Conservation (phyloP, 495 filamentous ascomycete species). For the Jackrogersella multiformis region DNA sequence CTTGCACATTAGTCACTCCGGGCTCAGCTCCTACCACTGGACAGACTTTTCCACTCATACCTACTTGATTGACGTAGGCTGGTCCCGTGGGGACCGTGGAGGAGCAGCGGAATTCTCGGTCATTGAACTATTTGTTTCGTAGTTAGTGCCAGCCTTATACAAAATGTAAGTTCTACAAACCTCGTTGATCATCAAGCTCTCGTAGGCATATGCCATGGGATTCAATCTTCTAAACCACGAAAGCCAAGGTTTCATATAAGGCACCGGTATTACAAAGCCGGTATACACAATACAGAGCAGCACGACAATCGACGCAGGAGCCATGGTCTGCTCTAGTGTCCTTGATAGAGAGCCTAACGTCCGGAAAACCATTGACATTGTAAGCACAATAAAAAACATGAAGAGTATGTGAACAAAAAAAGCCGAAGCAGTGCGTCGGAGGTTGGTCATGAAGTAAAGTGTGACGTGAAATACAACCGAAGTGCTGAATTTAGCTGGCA, state of each 20-base stretch:
- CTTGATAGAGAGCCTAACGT: slow-evolving; percentile 74
- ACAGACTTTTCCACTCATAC: slow-evolving; percentile 61
- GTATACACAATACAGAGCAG: slow-evolving; percentile 69
- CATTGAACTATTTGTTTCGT: too few relatives aligned
- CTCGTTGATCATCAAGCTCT: slow-evolving; percentile 73
- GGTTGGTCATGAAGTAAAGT: slow-evolving; percentile 67
- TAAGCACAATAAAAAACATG: slow-evolving; percentile 62
- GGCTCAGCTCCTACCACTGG: slow-evolving; percentile 60
- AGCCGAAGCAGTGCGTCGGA: slow-evolving; percentile 60
- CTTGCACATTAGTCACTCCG: slow-evolving; percentile 58
- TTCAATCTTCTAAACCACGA: slow-evolving; percentile 81
- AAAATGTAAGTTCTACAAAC: too few relatives aligned
- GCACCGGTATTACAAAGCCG: slow-evolving; percentile 75
- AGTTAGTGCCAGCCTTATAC: too few relatives aligned
- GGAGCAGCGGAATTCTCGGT: neutral
- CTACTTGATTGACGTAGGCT: slow-evolving; percentile 20
- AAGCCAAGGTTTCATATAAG: slow-evolving; percentile 79
- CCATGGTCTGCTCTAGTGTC: slow-evolving; percentile 74
- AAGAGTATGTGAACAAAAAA: slow-evolving; percentile 72
- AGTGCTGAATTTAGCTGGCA: slow-evolving; percentile 64
- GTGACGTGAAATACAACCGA: slow-evolving; percentile 66
- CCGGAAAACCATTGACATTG: slow-evolving; percentile 69
- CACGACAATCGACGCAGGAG: slow-evolving; percentile 64
- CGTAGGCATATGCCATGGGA: slow-evolving; percentile 79
- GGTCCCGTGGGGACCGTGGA: neutral